A percentile compares a stretch with the other conserved stretches of the same genome.
These are phyloP conservation scores for Erucastrum elatum DNA, from an alignment of 345 rosid genomes.

Conservation along the genomic window DNA sequence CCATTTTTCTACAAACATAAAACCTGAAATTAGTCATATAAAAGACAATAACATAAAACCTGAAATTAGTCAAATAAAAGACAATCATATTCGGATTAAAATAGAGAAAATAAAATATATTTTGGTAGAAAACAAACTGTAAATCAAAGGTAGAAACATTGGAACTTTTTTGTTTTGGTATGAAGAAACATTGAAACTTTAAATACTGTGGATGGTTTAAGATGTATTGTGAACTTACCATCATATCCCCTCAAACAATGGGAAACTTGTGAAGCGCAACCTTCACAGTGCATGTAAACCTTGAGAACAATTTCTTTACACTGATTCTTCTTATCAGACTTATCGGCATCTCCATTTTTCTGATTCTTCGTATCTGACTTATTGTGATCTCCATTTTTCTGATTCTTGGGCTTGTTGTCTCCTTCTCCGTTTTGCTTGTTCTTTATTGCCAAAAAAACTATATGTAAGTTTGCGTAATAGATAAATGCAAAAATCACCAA, in stretches of 20 bases:
- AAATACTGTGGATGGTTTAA: not conserved
- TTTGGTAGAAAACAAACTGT: not conserved
- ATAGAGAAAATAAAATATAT: not conserved
- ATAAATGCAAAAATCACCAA: not conserved
- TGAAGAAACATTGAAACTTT: not conserved
- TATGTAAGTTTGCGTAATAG: not conserved
- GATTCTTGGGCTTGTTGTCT: slow-evolving; percentile 10
- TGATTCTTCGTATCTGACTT: slow-evolving; percentile 17
- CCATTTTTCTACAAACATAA: not conserved
- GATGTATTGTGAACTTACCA: slow-evolving; percentile 39
- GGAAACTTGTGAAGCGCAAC: slow-evolving; percentile 55
- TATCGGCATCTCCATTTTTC: slow-evolving; percentile 8
- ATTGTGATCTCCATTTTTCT: slow-evolving; percentile 5
- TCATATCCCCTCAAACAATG: slow-evolving; percentile 53
- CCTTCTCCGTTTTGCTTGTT: slow-evolving; percentile 27
- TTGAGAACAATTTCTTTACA: slow-evolving; percentile 54
- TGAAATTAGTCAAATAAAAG: too few relatives aligned
- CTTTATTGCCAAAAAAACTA: not conserved
- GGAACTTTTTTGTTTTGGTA: not conserved
- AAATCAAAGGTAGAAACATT: not conserved
- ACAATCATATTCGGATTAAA: not conserved
- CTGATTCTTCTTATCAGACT: slow-evolving; percentile 24
- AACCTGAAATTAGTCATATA: not conserved
- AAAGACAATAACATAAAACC: not conserved
- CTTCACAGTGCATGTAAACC: slow-evolving; percentile 70